Evolutionary conservation across 768 basidiomycete species (phyloP).

Genomic region (Russula earlei): DNA sequence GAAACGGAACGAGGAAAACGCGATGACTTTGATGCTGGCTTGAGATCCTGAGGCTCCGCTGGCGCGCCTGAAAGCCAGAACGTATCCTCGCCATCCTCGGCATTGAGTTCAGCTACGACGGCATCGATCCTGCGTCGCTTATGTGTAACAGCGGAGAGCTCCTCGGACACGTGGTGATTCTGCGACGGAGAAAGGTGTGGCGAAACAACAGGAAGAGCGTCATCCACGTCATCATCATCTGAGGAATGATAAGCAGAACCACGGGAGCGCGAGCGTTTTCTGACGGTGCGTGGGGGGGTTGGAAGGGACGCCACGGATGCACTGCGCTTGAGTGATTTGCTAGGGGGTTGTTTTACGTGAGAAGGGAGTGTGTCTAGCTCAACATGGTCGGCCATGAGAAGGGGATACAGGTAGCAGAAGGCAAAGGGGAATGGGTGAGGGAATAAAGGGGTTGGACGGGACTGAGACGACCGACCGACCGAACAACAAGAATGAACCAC

Average conservation of each 20-base stretch:
- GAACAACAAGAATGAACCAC: background rate
- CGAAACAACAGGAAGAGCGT: slow-evolving; percentile 14
- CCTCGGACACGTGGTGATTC: slow-evolving; percentile 6
- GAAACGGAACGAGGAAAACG: slow-evolving; percentile 3
- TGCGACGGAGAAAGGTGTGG: slow-evolving; percentile 12
- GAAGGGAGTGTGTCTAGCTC: background rate
- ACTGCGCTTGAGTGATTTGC: slow-evolving; percentile 19
- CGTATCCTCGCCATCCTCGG: slow-evolving; percentile 17
- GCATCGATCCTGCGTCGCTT: slow-evolving; percentile 19
- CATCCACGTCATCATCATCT: slow-evolving; percentile 18
- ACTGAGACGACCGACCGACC: slow-evolving; percentile 7
- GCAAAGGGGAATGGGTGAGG: background rate
- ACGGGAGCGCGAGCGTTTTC: slow-evolving; percentile 20
- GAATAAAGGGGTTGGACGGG: background rate
- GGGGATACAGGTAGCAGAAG: background rate
- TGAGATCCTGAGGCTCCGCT: background rate
- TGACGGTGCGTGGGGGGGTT: slow-evolving; percentile 18
- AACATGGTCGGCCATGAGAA: slow-evolving; percentile 11
- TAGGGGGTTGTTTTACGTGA: background rate
- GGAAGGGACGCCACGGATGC: slow-evolving; percentile 20
- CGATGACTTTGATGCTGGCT: slow-evolving; percentile 9
- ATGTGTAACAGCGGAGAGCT: background rate
- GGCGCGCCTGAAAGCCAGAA: slow-evolving; percentile 16
- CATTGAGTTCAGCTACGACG: slow-evolving; percentile 15
- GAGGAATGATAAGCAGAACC: slow-evolving; percentile 18